Conservation (phyloP, 768 basidiomycete genomes). For the Cystobasidium tubakii region DNA sequence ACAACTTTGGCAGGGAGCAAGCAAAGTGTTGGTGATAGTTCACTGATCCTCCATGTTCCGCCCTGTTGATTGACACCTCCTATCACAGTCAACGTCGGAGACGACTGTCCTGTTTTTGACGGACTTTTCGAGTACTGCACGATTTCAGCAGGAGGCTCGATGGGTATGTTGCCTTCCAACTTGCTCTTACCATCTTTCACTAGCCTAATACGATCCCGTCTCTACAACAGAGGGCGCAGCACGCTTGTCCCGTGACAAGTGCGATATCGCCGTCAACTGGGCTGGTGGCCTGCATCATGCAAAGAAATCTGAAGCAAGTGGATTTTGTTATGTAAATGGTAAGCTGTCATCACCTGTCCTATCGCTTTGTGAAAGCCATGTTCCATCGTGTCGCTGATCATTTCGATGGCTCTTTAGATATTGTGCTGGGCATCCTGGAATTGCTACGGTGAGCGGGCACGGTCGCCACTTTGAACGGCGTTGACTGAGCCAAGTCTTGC, state of each 20-base stretch:
- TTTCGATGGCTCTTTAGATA: slow-evolving; percentile 58
- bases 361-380: neutral
- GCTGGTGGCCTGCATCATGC: slow-evolving; percentile 97
- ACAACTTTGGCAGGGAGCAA: slow-evolving; percentile 84
- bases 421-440: slow-evolving; percentile 92
- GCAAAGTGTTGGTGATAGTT: slow-evolving; percentile 69
- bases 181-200: neutral
- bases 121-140: slow-evolving; percentile 98
- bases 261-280: slow-evolving; percentile 99
- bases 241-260: slow-evolving; percentile 86
- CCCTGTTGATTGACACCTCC: neutral
- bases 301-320: slow-evolving; percentile 97
- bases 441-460: slow-evolving; percentile 62
- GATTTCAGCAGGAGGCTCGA: slow-evolving; percentile 98
- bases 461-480: neutral
- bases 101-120: slow-evolving; percentile 98
- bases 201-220: neutral
- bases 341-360: slow-evolving; percentile 38
- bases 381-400: neutral
- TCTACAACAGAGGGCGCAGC: slow-evolving; percentile 79
- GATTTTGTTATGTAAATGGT: slow-evolving; percentile 99
- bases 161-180: slow-evolving; percentile 75
- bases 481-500: too few species aligned
- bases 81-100: slow-evolving; percentile 76
- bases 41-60: neutral